Base-by-base conservation (phyloP, 352 stramenopile species). In the Pythium sukuiense region DNA sequence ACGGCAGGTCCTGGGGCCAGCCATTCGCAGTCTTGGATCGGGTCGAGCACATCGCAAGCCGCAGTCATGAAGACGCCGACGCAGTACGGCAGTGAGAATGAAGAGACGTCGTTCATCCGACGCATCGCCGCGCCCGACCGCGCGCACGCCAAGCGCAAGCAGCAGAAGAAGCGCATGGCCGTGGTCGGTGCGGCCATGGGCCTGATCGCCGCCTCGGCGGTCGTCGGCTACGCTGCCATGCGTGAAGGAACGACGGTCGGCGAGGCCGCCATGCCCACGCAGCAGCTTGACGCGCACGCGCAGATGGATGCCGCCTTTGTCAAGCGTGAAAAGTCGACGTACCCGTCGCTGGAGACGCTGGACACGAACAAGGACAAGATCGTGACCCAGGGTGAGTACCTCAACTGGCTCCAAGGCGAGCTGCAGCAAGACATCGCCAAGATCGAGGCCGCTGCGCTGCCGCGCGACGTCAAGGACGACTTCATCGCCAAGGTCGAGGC, bases 31-130 rank as follows among this genome's bases (percentile, higher is more conserved):
- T 39, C 52, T 54, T 33, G 11, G 7, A 8, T 18, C 8, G 18
- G 16, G 33, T 35, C 56, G 45, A 41, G 32, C 16, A 50, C 48
- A 50, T 50, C 43, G 43, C 39, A 65, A 32, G 5, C 9, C 55
- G 48, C n/a, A 7, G 74, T 55, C 39, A 87, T 89, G 78, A 87
- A 89, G 74, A 74, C 69, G 60, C 72, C 77, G 24, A 77, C 61
- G 29, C 65, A 69, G 50, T 89, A 89, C 70, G 78, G 78, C 46
- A 85, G 71, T 41, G 71, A 85, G 52, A 88, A 86, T 68, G 80
- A 88, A 64, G 77, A 88, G 30, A 77, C 69, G 35, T 73, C 65
- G 59, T 88, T 88, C 74, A 83, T 86, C 65, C 75, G 77, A 27
- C 79, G 79, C 53, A 77, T 86, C 54, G 77, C 71, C 4, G 68